Percentiles rank a stretch among this genome's conserved stretches.
Evolutionary conservation across 73 alveolate species (phyloP).

Genomic region (Paramecium octaurelia): DNA sequence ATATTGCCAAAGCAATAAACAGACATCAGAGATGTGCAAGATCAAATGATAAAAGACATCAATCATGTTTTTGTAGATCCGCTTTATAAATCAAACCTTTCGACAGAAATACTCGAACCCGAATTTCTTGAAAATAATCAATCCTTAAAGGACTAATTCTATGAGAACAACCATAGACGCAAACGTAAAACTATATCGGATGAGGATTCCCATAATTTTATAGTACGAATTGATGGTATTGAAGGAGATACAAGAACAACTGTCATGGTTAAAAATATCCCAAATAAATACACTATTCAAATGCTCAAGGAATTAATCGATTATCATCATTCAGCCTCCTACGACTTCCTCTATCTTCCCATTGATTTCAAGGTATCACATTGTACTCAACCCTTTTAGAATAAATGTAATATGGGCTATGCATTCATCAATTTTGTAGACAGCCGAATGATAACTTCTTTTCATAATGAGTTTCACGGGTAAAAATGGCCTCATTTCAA

Average conservation of each 20-base stretch:
- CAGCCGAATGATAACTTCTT: conserved; percentile 73
- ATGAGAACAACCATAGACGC: conserved; percentile 35
- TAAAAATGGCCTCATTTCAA: conserved; percentile 88
- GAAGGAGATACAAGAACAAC: conserved; percentile 83
- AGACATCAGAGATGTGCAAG: not conserved
- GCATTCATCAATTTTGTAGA: conserved; percentile 96
- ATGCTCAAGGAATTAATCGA: conserved; percentile 83
- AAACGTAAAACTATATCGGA: conserved; percentile 30
- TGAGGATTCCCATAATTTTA: conserved; percentile 36
- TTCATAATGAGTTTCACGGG: conserved; percentile 86
- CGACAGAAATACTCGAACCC: not conserved
- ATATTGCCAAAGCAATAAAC: not conserved
- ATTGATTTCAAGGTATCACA: conserved; percentile 71
- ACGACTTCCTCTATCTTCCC: conserved; percentile 77
- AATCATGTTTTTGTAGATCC: not conserved
- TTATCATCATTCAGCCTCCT: conserved; percentile 77
- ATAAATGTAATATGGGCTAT: conserved; percentile 95
- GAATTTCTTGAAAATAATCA: not conserved
- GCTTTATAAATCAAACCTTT: not conserved
- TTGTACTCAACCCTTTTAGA: conserved; percentile 45
- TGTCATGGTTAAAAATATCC: conserved; percentile 97
- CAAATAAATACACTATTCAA: conserved; percentile 89
- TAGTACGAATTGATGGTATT: not conserved
- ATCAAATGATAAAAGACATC: not conserved
- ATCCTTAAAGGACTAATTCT: not conserved